Conservation (phyloP, 1,139 yeast genomes). For the Geotrichum cucujoidarum region DNA sequence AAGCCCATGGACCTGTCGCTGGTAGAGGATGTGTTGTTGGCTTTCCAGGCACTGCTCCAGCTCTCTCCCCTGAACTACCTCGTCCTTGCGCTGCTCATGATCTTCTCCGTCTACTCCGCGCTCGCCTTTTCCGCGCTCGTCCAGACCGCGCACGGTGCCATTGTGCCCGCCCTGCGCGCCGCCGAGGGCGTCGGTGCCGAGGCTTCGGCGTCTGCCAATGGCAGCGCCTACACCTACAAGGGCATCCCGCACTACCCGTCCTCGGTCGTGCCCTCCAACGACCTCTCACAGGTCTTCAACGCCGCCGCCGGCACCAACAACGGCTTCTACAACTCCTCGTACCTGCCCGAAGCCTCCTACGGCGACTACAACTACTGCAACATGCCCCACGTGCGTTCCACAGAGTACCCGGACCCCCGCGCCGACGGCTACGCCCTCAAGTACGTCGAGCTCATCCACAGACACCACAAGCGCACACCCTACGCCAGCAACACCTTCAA, state of each 20-base stretch:
- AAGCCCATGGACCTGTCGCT: not conserved
- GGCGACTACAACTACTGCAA: slow-evolving; percentile 41
- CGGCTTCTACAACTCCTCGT: slow-evolving; percentile 34
- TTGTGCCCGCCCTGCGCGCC: not conserved
- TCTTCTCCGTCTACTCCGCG: slow-evolving; percentile 1
- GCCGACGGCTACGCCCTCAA: slow-evolving; percentile 31
- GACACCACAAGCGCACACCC: slow-evolving; percentile 43
- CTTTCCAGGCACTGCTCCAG: not conserved
- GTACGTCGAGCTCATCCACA: slow-evolving; percentile 40
- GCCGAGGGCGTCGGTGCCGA: not conserved
- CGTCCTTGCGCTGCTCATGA: not conserved
- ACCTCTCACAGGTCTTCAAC: slow-evolving; percentile 3
- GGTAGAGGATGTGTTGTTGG: not conserved
- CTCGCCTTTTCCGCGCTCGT: not conserved
- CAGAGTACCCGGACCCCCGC: slow-evolving; percentile 31
- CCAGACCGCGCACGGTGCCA: not conserved
- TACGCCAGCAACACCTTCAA: slow-evolving; percentile 36
- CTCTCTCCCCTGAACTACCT: not conserved
- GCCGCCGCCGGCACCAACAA: slow-evolving; percentile 22
- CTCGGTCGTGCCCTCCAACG: not conserved
- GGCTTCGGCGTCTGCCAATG: not conserved
- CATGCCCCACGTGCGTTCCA: slow-evolving; percentile 38
- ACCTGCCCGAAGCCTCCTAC: slow-evolving; percentile 27
- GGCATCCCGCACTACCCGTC: not conserved
- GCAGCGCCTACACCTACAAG: not conserved